These are phyloP conservation scores for Chamaenerion angustifolium DNA, from an alignment of 345 rosid genomes.

Conservation along the genomic window DNA sequence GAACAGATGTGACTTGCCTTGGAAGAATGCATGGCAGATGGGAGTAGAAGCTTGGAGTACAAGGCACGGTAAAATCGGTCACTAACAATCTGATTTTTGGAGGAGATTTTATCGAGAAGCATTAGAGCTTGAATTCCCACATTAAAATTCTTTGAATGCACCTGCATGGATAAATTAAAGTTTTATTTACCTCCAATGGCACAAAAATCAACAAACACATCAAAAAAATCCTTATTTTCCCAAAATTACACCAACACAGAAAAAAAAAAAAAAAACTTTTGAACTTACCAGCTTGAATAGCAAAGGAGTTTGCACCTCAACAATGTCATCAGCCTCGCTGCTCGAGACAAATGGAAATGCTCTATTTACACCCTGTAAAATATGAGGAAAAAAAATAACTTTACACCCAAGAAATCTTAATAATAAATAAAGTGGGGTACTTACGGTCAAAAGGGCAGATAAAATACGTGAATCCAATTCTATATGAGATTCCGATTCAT, in stretches of 20 bases:
- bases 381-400: conserved; percentile 2
- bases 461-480: conserved; percentile 91
- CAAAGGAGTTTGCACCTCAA: conserved; percentile 78
- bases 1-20: conserved; percentile 40
- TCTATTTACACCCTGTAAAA: conserved; percentile 97
- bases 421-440: conserved; percentile 10
- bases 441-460: conserved; percentile 75
- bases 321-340: conserved; percentile 71
- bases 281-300: conserved; percentile 68
- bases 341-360: conserved; percentile 94
- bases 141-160: conserved; percentile 89
- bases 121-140: conserved; percentile 85
- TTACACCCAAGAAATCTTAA: too few relatives aligned
- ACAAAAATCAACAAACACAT: too few relatives aligned
- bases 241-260: too few relatives aligned
- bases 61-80: conserved; percentile 88
- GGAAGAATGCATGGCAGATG: conserved; percentile 84
- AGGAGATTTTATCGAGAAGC: conserved; percentile 96
- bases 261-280: too few relatives aligned
- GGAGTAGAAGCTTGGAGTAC: conserved; percentile 84
- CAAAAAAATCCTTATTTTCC: too few relatives aligned
- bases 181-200: conserved; percentile 5
- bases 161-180: conserved; percentile 28
- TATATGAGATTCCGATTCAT: conserved; percentile 45
- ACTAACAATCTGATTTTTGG: conserved; percentile 88